Evolutionary conservation across 129 eudicot genomes (phyloP).

Genomic region (Pittosporum tobira): DNA sequence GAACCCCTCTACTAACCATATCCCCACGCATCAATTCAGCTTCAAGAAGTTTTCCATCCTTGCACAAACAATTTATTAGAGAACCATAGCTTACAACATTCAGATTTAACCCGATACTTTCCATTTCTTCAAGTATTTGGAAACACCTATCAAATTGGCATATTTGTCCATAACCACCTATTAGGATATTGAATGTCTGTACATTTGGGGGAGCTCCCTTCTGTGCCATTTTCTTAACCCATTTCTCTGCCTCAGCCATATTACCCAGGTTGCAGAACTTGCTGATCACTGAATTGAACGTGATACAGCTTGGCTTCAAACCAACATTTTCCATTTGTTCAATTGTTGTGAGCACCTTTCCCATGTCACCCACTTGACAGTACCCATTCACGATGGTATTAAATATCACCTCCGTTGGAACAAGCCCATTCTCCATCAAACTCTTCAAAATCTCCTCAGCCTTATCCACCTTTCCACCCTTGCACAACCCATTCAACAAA

Average conservation of each 20-base stretch:
- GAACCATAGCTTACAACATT: constrained; percentile 16
- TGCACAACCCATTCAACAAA: constrained; percentile 17
- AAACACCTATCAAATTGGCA: constrained; percentile 22
- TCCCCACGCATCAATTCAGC: constrained; percentile 19
- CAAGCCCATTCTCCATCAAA: constrained; percentile 10
- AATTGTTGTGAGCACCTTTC: constrained; percentile 10
- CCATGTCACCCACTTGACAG: constrained; percentile 14
- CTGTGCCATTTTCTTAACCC: constrained; percentile 18
- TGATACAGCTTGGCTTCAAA: constrained; percentile 15
- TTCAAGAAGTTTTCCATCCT: constrained; percentile 16
- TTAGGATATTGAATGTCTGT: constrained; percentile 15
- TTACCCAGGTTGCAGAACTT: constrained; percentile 10
- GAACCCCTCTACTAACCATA: constrained; percentile 16
- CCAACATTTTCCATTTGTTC: constrained; percentile 11
- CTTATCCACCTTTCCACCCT: constrained; percentile 16
- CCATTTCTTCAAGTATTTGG: constrained; percentile 19
- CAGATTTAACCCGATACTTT: constrained; percentile 13
- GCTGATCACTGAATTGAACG: constrained; percentile 13
- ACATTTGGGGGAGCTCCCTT: constrained; percentile 15
- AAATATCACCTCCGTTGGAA: constrained; percentile 14
- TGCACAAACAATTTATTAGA: constrained; percentile 17
- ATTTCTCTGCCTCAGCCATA: constrained; percentile 16
- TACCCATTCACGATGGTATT: constrained; percentile 19
- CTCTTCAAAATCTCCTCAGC: constrained; percentile 14
- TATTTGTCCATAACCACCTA: constrained; percentile 19